Conservation (phyloP, 352 stramenopile species). For the Pythium aquatile region DNA sequence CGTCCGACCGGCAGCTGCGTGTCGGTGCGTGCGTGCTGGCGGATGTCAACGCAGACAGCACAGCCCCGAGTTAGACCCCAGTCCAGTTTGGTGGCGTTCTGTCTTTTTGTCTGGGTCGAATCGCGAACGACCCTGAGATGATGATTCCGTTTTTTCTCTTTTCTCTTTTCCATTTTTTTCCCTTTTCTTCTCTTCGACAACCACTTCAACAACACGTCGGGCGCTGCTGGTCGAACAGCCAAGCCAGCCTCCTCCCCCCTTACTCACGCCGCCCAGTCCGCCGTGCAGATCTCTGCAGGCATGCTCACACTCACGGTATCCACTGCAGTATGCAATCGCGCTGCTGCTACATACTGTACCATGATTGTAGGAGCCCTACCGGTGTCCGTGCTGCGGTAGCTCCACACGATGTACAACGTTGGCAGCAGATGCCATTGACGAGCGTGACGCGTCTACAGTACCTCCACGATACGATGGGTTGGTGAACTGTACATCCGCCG, state of each 20-base stretch:
- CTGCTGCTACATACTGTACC: no score
- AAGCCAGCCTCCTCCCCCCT: neutral
- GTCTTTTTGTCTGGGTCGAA: slow-evolving; percentile 1
- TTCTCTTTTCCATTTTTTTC: neutral
- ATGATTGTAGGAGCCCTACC: neutral
- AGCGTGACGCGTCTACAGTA: neutral
- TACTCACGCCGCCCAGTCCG: neutral
- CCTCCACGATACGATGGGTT: neutral
- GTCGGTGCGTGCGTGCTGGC: slow-evolving; percentile 1
- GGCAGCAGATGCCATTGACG: neutral
- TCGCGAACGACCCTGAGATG: neutral
- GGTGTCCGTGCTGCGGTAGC: slow-evolving; percentile 1
- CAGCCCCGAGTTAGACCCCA: neutral
- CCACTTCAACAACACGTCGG: slow-evolving; percentile 2
- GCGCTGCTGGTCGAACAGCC: slow-evolving; percentile 4
- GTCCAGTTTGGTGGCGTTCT: neutral
- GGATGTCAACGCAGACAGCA: neutral
- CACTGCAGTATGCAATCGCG: neutral
- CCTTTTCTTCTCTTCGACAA: neutral
- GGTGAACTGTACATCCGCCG: neutral
- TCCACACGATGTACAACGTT: slow-evolving; percentile 1
- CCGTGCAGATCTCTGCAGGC: neutral
- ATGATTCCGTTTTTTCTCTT: neutral
- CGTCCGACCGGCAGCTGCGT: slow-evolving; percentile 5
- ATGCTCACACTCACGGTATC: no score